Evolutionary conservation across 2,329 filamentous ascomycete genomes (phyloP).

Genomic region (Ophiosphaerella herpotricha): DNA sequence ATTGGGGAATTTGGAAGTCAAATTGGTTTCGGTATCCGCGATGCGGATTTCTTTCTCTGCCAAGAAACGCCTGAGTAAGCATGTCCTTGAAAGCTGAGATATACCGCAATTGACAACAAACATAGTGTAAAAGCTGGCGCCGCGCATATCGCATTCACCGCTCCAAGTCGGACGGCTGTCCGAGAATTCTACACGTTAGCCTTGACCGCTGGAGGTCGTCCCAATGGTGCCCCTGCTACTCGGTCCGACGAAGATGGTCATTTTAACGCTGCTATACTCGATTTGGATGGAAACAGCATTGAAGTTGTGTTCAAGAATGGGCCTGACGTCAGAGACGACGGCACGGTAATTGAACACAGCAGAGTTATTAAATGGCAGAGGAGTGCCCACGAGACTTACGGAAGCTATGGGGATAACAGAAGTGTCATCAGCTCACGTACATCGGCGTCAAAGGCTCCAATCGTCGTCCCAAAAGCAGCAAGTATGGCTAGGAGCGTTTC

Average conservation of each 20-base stretch:
- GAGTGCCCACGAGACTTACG: constrained; percentile 36
- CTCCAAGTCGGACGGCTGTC: constrained; percentile 67
- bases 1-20: constrained; percentile 65
- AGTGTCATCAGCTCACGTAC: constrained; percentile 39
- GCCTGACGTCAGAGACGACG: constrained; percentile 45
- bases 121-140: constrained; percentile 56
- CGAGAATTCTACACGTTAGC: constrained; percentile 73
- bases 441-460: constrained; percentile 29
- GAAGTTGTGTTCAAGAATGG: constrained; percentile 70
- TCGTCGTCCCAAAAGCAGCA: constrained; percentile 25
- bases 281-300: constrained; percentile 83
- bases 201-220: constrained; percentile 65
- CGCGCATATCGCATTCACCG: constrained; percentile 70
- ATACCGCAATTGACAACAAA: constrained; percentile 25
- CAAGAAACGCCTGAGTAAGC: constrained; percentile 64
- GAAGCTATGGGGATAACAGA: constrained; percentile 37
- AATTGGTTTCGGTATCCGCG: constrained; percentile 64
- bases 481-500: constrained; percentile 38
- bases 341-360: constrained; percentile 48
- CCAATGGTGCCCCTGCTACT: constrained; percentile 61
- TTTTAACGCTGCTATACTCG: constrained; percentile 68
- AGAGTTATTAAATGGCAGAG: constrained; percentile 51
- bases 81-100: constrained; percentile 13
- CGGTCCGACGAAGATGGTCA: constrained; percentile 60
- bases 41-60: constrained; percentile 67